Conservation (phyloP, 257 asterid genomes). For the Solanum pinnatisectum region DNA sequence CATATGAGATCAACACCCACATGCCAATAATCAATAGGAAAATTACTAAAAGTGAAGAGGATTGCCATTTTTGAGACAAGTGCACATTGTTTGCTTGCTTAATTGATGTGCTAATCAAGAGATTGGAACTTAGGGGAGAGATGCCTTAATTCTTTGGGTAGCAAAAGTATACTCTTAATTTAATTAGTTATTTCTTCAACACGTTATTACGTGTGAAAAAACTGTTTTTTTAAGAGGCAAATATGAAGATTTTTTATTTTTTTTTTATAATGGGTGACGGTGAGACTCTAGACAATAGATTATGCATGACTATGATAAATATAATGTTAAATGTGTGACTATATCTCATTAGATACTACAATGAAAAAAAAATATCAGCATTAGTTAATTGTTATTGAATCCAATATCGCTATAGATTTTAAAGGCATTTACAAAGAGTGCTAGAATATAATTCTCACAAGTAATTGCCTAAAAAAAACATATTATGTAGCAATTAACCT, state of each 20-base stretch:
- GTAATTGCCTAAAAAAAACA: background rate
- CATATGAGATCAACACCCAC: background rate
- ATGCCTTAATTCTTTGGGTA: slow-evolving; percentile 25
- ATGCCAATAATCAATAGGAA: background rate
- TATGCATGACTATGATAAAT: background rate
- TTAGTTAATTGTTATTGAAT: no score
- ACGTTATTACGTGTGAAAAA: background rate
- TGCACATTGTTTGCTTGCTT: background rate
- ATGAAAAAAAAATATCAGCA: no score
- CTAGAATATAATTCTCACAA: background rate
- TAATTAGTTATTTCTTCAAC: background rate
- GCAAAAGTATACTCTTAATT: background rate
- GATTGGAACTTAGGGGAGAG: slow-evolving; percentile 29
- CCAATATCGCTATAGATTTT: no score
- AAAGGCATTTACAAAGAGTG: background rate
- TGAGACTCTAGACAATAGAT: background rate
- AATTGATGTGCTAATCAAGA: slow-evolving; percentile 23
- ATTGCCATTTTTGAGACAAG: background rate
- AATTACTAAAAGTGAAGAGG: background rate
- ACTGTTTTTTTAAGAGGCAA: no score
- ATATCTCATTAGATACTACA: background rate
- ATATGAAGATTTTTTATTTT: no score
- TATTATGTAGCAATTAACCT: background rate
- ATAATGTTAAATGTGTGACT: background rate
- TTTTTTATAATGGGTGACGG: background rate